Percentiles rank a stretch among this genome's conserved stretches.
Conservation (phyloP, 2,329 filamentous ascomycete species). For the Neurospora crassa region DNA sequence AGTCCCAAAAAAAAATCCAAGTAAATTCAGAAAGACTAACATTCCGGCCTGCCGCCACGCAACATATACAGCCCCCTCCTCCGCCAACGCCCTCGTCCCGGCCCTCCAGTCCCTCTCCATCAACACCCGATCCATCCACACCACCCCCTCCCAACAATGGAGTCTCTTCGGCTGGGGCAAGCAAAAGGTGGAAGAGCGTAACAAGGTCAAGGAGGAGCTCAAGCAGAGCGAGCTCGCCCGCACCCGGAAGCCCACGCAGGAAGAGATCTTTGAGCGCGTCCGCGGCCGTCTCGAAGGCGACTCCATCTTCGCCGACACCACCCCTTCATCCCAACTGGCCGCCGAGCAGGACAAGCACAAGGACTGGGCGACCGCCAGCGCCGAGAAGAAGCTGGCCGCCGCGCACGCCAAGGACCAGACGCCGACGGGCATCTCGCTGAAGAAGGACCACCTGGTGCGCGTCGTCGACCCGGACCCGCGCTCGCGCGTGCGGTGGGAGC, state of each 20-base stretch:
- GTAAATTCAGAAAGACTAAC: background rate
- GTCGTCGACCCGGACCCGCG: constrained; percentile 68
- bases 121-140: constrained; percentile 19
- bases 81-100: constrained; percentile 11
- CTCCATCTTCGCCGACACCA: constrained; percentile 42
- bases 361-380: background rate
- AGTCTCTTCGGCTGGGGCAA: constrained; percentile 21
- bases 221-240: background rate
- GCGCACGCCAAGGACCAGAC: constrained; percentile 9
- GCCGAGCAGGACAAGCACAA: background rate
- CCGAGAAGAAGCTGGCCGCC: background rate
- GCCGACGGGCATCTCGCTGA: constrained; percentile 23
- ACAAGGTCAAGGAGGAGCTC: constrained; percentile 6
- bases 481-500: constrained; percentile 64
- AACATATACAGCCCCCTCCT: constrained; percentile 9
- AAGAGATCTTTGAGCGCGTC: constrained; percentile 8
- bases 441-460: constrained; percentile 46
- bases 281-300: constrained; percentile 29
- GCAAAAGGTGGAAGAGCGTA: constrained; percentile 15
- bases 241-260: constrained; percentile 5
- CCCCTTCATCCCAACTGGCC: constrained; percentile 3
- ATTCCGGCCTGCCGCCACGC: background rate
- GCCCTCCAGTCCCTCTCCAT: constrained; percentile 16
- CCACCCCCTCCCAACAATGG: constrained; percentile 25
- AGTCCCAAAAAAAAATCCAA: background rate